A percentile compares a stretch with the other conserved stretches of the same genome.
Evolutionary conservation across 192 early-diverging fungal genomes (phyloP).

Genomic region (Entomortierella parvispora): DNA sequence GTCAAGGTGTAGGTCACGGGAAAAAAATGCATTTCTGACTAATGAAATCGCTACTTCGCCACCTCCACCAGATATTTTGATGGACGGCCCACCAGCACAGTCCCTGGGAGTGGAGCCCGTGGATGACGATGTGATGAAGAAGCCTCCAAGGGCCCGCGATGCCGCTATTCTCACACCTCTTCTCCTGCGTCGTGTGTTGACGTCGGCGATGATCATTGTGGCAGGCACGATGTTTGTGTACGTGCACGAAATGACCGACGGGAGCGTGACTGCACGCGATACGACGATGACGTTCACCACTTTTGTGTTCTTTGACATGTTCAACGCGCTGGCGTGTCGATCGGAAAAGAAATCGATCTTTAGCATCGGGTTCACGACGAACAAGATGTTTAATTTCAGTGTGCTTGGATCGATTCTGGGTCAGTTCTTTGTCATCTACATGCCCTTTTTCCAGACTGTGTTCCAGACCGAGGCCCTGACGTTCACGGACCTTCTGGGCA

Average conservation of each 20-base stretch:
- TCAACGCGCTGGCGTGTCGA: slow-evolving; percentile 92
- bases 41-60: background rate
- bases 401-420: slow-evolving; percentile 83
- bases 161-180: slow-evolving; percentile 82
- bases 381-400: slow-evolving; percentile 91
- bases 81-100: slow-evolving; percentile 98
- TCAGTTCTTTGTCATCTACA: slow-evolving; percentile 88
- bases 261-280: slow-evolving; percentile 72
- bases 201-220: slow-evolving; percentile 84
- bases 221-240: slow-evolving; percentile 87
- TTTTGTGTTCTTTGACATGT: slow-evolving; percentile 97
- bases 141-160: slow-evolving; percentile 83
- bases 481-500: slow-evolving; percentile 76
- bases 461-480: slow-evolving; percentile 92
- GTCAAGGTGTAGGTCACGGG: background rate
- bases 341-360: slow-evolving; percentile 86
- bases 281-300: slow-evolving; percentile 98
- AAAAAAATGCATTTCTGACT: background rate
- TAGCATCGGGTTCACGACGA: slow-evolving; percentile 83
- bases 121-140: slow-evolving; percentile 90
- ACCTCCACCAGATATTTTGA: slow-evolving; percentile 85
- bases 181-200: slow-evolving; percentile 80
- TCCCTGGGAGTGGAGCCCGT: slow-evolving; percentile 95
- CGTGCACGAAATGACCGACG: slow-evolving; percentile 79
- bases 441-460: slow-evolving; percentile 89